A percentile compares a stretch with the other conserved stretches of the same genome.
phyloP scores from a whole-genome alignment of 2,329 filamentous ascomycete genomes.

The Monilinia fructicola region DNA sequence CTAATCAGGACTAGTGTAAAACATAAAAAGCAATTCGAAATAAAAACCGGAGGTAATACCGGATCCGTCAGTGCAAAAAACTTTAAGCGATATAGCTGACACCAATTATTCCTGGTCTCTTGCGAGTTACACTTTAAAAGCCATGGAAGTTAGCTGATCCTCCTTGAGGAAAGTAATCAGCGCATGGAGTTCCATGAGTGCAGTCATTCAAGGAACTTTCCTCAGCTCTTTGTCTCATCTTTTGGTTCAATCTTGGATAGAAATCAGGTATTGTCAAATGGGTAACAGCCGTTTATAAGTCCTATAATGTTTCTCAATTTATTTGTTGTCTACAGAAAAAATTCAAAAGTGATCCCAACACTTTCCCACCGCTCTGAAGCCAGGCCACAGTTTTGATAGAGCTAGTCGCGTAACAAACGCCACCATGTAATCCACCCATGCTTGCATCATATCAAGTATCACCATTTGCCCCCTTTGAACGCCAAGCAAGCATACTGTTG shows the following conservation, averaged over 20 bases:
- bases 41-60: background rate
- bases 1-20: background rate
- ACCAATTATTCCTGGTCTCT: background rate
- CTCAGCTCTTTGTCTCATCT: constrained; percentile 1
- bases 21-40: background rate
- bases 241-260: background rate
- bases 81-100: constrained; percentile 1
- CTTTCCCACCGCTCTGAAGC: constrained; percentile 1
- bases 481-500: background rate
- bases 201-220: constrained; percentile 2
- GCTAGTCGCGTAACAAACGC: constrained; percentile 6
- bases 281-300: background rate
- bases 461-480: constrained; percentile 11
- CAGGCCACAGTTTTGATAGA: background rate
- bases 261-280: background rate
- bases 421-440: constrained; percentile 18
- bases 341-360: constrained; percentile 1
- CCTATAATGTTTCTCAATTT: constrained; percentile 3
- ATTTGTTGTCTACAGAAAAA: constrained; percentile 17
- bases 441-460: constrained; percentile 5
- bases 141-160: constrained; percentile 9
- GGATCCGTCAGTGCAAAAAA: background rate
- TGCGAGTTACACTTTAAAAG: constrained; percentile 12
- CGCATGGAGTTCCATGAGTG: background rate
- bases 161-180: constrained; percentile 5